Evolutionary conservation across 2,329 filamentous ascomycete genomes (phyloP).

Genomic region (Xylaria arbuscula): DNA sequence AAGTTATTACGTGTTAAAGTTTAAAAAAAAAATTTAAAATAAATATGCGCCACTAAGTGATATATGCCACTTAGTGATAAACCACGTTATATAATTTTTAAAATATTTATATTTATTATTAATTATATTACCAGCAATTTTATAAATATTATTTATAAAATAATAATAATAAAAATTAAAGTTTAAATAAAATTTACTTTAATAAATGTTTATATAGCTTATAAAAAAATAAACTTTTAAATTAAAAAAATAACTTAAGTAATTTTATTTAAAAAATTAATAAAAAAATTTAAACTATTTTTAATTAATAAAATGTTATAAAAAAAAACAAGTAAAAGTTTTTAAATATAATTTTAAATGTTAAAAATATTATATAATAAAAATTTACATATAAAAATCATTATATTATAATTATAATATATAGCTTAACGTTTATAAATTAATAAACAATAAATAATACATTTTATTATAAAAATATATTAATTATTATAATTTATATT

Average conservation of each 20-base stretch:
- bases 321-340: background rate
- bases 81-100: background rate
- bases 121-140: constrained; percentile 6
- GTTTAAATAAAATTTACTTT: background rate
- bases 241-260: background rate
- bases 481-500: constrained; percentile 6
- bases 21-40: too few species aligned
- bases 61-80: too few species aligned
- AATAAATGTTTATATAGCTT: background rate
- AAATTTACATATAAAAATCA: constrained; percentile 8
- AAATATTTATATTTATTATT: background rate
- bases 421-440: constrained; percentile 7
- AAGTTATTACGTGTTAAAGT: too few species aligned
- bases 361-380: constrained; percentile 13
- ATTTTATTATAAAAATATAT: background rate
- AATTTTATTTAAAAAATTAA: background rate
- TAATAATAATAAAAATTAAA: constrained; percentile 17
- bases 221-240: background rate
- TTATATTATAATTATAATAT: constrained; percentile 21
- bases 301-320: constrained; percentile 9
- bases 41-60: too few species aligned
- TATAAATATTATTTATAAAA: constrained; percentile 23
- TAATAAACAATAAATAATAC: constrained; percentile 19
- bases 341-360: background rate
- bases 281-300: background rate